These are phyloP conservation scores for Mortierella sp. DNA, from an alignment of 371 early-diverging fungal species.

Conservation along the genomic window DNA sequence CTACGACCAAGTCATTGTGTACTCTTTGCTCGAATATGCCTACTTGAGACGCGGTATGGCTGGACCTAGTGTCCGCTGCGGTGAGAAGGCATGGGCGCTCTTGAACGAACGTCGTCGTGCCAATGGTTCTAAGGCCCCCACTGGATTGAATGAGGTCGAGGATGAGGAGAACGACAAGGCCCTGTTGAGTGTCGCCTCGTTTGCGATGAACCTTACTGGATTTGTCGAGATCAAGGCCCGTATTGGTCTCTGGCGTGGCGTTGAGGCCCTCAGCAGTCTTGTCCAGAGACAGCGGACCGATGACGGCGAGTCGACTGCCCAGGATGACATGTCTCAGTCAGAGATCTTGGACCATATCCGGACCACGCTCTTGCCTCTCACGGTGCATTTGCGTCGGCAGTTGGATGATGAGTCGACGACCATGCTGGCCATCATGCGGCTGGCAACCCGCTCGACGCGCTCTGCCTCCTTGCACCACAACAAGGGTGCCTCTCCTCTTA, in stretches of 20 bases:
- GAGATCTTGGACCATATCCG: constrained; percentile 56
- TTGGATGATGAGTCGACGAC: constrained; percentile 52
- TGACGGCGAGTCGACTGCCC: background rate
- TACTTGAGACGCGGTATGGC: constrained; percentile 55
- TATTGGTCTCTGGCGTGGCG: constrained; percentile 51
- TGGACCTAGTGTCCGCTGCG: constrained; percentile 51
- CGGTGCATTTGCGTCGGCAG: constrained; percentile 49
- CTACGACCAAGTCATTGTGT: constrained; percentile 54
- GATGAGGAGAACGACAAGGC: constrained; percentile 36
- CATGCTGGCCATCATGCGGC: constrained; percentile 36
- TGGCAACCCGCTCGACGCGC: constrained; percentile 34
- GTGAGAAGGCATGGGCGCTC: constrained; percentile 54
- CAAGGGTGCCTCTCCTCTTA: constrained; percentile 12
- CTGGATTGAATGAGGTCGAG: constrained; percentile 3
- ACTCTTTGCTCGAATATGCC: constrained; percentile 51
- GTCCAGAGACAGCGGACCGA: constrained; percentile 19
- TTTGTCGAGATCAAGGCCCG: constrained; percentile 58
- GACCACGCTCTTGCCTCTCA: constrained; percentile 48
- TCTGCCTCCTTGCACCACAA: constrained; percentile 16
- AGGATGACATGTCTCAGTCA: constrained; percentile 31
- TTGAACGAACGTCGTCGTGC: constrained; percentile 48
- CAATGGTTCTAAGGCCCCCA: constrained; percentile 21
- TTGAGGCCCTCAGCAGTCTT: constrained; percentile 39
- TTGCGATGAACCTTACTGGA: constrained; percentile 52
- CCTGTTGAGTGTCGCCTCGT: constrained; percentile 40